phyloP scores from a whole-genome alignment of 768 basidiomycete species.

The Xerocomellus intermedius region DNA sequence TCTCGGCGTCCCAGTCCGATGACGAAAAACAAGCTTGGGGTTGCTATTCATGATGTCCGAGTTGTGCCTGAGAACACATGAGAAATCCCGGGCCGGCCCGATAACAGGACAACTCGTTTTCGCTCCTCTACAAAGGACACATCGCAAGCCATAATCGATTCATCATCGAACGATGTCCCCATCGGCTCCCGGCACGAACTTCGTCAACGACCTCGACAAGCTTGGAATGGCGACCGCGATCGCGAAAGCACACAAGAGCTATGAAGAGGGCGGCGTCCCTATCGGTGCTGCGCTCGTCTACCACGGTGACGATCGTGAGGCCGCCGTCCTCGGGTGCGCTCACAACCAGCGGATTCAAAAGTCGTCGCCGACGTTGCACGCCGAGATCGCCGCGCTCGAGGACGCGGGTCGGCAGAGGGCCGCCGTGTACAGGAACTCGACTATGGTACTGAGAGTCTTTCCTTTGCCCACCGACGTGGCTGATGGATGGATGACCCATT shows the following conservation, averaged over 20 bases:
- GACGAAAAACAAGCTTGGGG: too few relatives aligned
- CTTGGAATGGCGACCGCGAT: conserved; percentile 35
- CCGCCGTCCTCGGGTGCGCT: conserved; percentile 39
- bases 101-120: too few relatives aligned
- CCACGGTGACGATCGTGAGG: conserved; percentile 11
- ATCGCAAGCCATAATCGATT: too few relatives aligned
- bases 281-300: conserved; percentile 54
- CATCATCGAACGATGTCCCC: not conserved
- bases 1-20: too few relatives aligned
- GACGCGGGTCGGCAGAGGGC: conserved; percentile 50
- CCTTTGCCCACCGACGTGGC: too few relatives aligned
- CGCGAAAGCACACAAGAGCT: conserved; percentile 46
- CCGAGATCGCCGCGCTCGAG: conserved; percentile 50
- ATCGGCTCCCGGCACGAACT: not conserved
- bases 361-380: conserved; percentile 43
- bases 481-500: too few relatives aligned
- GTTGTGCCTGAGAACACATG: too few relatives aligned
- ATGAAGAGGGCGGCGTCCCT: conserved; percentile 56
- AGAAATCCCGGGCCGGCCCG: too few relatives aligned
- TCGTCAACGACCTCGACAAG: conserved; percentile 19
- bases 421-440: conserved; percentile 44
- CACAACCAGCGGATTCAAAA: conserved; percentile 48
- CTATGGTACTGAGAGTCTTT: conserved; percentile 34
- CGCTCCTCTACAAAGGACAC: too few relatives aligned
- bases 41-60: too few relatives aligned